Conservation (phyloP, 257 asterid species). For the Echites panduratus region DNA sequence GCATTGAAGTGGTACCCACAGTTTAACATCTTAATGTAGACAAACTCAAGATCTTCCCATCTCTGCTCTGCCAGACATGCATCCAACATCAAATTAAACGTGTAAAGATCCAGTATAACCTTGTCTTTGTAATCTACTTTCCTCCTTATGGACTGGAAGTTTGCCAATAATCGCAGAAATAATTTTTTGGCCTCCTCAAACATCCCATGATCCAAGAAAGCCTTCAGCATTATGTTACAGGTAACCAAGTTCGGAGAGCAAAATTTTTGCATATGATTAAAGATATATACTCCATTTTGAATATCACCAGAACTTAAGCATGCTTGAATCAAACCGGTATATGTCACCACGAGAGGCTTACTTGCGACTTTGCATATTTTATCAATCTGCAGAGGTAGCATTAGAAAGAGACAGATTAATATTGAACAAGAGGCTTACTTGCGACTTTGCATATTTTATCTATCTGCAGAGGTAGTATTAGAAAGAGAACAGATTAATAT, state of each 20-base stretch:
- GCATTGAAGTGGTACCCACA: slow-evolving; percentile 69
- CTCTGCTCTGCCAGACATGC: slow-evolving; percentile 48
- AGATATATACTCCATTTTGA: slow-evolving; percentile 52
- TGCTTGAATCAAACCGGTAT: slow-evolving; percentile 90
- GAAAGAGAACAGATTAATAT: not conserved
- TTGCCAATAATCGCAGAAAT: slow-evolving; percentile 52
- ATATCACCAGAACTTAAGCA: slow-evolving; percentile 62
- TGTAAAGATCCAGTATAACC: slow-evolving; percentile 68
- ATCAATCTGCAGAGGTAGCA: slow-evolving; percentile 55
- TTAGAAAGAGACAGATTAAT: not conserved
- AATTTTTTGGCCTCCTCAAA: slow-evolving; percentile 65
- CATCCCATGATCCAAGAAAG: slow-evolving; percentile 58
- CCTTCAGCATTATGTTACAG: slow-evolving; percentile 75
- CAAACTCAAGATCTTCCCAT: slow-evolving; percentile 85
- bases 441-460: slow-evolving; percentile 92
- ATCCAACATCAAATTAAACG: slow-evolving; percentile 84
- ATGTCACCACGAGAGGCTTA: slow-evolving; percentile 92
- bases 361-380: slow-evolving; percentile 89
- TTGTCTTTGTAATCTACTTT: slow-evolving; percentile 40
- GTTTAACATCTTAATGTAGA: slow-evolving; percentile 60
- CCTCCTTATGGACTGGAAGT: slow-evolving; percentile 27
- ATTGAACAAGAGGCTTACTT: slow-evolving; percentile 82
- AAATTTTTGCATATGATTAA: slow-evolving; percentile 69
- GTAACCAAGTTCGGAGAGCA: slow-evolving; percentile 83
- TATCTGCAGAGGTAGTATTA: slow-evolving; percentile 46